These are phyloP conservation scores for Pinus taeda DNA, from an alignment of 75 land plant species.

Conservation along the genomic window DNA sequence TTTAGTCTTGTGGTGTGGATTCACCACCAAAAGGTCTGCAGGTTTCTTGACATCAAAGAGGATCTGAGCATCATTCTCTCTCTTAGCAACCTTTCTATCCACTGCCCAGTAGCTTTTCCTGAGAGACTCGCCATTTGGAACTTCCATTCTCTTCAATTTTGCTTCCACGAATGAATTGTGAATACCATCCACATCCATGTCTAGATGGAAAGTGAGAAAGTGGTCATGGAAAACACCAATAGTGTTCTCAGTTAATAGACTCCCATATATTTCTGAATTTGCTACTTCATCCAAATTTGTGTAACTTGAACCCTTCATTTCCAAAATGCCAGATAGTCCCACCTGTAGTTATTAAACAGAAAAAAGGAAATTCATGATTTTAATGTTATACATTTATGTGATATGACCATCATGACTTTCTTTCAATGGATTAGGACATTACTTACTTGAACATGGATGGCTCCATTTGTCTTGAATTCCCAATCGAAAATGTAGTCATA, in stretches of 20 bases:
- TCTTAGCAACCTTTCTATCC: constrained; percentile 37
- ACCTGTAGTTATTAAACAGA: constrained; percentile 21
- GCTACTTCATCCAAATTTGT: constrained; percentile 22
- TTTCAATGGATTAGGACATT: neutral
- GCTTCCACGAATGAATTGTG: constrained; percentile 58
- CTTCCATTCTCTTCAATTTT: constrained; percentile 30
- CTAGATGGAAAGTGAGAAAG: constrained; percentile 56
- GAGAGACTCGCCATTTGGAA: constrained; percentile 13
- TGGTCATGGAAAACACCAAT: constrained; percentile 67
- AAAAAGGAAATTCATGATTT: no score
- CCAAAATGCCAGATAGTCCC: constrained; percentile 46
- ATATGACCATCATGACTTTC: no score
- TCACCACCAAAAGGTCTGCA: constrained; percentile 42
- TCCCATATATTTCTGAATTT: constrained; percentile 32
- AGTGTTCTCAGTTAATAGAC: constrained; percentile 46
- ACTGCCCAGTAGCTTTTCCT: constrained; percentile 69
- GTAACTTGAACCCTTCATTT: constrained; percentile 46
- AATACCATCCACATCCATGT: constrained; percentile 67
- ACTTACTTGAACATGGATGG: constrained; percentile 35
- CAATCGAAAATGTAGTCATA: constrained; percentile 67
- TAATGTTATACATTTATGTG: no score
- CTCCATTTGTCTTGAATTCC: constrained; percentile 59
- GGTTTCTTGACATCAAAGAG: constrained; percentile 36
- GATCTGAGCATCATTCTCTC: constrained; percentile 50
- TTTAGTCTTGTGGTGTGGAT: constrained; percentile 52